Conservation (phyloP, 352 stramenopile species). For the Phytophthora chlamydospora region DNA sequence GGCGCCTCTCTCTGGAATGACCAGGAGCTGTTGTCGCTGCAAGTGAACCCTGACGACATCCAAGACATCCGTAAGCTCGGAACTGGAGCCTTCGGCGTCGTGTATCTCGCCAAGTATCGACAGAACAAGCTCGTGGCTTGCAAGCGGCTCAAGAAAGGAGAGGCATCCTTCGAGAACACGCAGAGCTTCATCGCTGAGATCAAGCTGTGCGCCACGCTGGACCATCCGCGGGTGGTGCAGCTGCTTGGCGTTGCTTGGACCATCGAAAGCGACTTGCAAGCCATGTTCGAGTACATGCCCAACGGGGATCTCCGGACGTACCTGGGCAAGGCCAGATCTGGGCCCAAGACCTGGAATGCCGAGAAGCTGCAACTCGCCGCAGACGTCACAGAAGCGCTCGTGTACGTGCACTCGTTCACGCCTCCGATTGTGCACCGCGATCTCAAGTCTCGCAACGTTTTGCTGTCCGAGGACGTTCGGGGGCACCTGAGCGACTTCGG, state of each 20-base stretch:
- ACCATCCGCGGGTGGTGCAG: constrained; percentile 56
- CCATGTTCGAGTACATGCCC: constrained; percentile 72
- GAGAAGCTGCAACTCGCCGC: constrained; percentile 63
- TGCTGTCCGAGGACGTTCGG: constrained; percentile 41
- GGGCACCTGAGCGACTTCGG: constrained; percentile 61
- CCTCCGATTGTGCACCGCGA: constrained; percentile 67
- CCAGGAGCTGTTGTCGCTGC: constrained; percentile 53
- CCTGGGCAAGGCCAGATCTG: constrained; percentile 29
- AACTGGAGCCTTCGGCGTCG: constrained; percentile 41
- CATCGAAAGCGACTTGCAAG: constrained; percentile 58
- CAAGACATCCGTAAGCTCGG: constrained; percentile 47
- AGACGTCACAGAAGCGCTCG: constrained; percentile 63
- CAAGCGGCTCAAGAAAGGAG: constrained; percentile 54
- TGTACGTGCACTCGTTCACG: constrained; percentile 73
- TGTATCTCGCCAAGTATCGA: constrained; percentile 57
- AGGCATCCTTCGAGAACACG: constrained; percentile 46
- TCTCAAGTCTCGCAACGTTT: constrained; percentile 62
- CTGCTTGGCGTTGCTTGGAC: constrained; percentile 67
- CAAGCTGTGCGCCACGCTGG: constrained; percentile 51
- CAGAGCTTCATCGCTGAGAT: constrained; percentile 64
- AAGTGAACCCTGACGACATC: constrained; percentile 57
- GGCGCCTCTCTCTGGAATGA: constrained; percentile 50
- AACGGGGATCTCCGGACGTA: constrained; percentile 54
- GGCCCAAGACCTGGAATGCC: constrained; percentile 36
- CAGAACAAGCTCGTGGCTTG: constrained; percentile 43